Conservation (phyloP, 2,329 filamentous ascomycete genomes). For the Ceratocystis cacaofunesta region DNA sequence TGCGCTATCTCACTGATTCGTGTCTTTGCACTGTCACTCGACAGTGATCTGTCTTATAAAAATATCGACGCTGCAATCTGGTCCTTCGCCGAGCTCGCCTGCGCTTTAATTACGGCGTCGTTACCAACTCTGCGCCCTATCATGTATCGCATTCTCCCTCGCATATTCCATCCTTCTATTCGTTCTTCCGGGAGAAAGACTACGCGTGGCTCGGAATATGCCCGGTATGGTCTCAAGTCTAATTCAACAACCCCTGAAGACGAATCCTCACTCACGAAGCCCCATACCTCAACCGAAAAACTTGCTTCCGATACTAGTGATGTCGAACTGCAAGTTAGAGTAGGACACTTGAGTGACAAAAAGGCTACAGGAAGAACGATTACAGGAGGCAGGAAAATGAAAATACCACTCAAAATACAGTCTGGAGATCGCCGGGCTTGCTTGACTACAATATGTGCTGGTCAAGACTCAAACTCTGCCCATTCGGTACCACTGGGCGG, state of each 20-base stretch:
- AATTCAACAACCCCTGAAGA: background rate
- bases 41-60: conserved; percentile 20
- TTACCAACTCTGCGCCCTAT: conserved; percentile 21
- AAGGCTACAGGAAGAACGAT: background rate
- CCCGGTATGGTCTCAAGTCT: conserved; percentile 1
- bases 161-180: conserved; percentile 16
- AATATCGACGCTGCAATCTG: conserved; percentile 22
- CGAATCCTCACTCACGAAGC: conserved; percentile 4
- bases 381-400: background rate
- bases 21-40: conserved; percentile 19
- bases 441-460: background rate
- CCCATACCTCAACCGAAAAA: conserved; percentile 4
- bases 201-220: conserved; percentile 1
- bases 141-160: conserved; percentile 21
- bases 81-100: conserved; percentile 20
- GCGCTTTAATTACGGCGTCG: conserved; percentile 20
- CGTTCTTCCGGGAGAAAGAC: conserved; percentile 1
- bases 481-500: conserved; percentile 8
- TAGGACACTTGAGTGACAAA: background rate
- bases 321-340: conserved; percentile 8
- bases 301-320: conserved; percentile 4
- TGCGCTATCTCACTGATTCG: conserved; percentile 21
- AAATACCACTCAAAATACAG: background rate
- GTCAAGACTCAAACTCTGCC: background rate
- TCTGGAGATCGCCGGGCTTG: background rate